A percentile compares a stretch with the other conserved stretches of the same genome.
phyloP scores from a whole-genome alignment of 805 yeast species.

The Candida nonsorbophila region DNA sequence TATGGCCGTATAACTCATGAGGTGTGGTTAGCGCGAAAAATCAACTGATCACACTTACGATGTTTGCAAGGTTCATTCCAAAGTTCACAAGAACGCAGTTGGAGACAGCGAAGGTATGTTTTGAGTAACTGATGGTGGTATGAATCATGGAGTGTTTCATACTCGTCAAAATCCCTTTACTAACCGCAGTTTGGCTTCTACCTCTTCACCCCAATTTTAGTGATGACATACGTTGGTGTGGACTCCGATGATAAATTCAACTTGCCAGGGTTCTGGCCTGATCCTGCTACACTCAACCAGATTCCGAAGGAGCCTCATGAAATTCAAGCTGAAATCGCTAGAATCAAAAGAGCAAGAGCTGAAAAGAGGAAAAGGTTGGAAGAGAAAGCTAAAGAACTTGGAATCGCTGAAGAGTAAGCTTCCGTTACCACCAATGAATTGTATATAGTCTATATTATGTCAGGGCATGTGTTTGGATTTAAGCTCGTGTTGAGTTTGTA shows the following conservation, averaged over 20 bases:
- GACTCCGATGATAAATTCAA: conserved; percentile 86
- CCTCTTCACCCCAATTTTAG: conserved; percentile 78
- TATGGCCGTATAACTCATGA: conserved; percentile 21
- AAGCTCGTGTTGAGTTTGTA: too few species aligned
- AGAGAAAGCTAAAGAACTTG: conserved; percentile 62
- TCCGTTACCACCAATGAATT: neutral
- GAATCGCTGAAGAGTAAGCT: conserved; percentile 47
- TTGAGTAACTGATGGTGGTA: neutral
- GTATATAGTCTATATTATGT: too few species aligned
- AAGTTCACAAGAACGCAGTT: conserved; percentile 39
- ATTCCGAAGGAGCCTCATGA: conserved; percentile 92
- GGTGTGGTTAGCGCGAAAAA: conserved; percentile 1
- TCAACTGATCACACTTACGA: neutral
- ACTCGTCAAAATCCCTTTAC: conserved; percentile 1
- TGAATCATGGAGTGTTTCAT: too few species aligned
- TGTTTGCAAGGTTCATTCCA: conserved; percentile 27
- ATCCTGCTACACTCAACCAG: conserved; percentile 83
- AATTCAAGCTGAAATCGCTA: conserved; percentile 84
- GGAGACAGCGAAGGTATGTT: conserved; percentile 39
- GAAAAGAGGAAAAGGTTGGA: conserved; percentile 73
- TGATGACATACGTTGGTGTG: conserved; percentile 90
- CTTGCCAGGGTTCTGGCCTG: conserved; percentile 96
- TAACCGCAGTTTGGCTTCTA: conserved; percentile 68
- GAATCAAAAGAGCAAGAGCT: conserved; percentile 70
- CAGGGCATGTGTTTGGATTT: too few species aligned